These are phyloP conservation scores for Anisodus tanguticus DNA, from an alignment of 257 asterid genomes.

Conservation along the genomic window DNA sequence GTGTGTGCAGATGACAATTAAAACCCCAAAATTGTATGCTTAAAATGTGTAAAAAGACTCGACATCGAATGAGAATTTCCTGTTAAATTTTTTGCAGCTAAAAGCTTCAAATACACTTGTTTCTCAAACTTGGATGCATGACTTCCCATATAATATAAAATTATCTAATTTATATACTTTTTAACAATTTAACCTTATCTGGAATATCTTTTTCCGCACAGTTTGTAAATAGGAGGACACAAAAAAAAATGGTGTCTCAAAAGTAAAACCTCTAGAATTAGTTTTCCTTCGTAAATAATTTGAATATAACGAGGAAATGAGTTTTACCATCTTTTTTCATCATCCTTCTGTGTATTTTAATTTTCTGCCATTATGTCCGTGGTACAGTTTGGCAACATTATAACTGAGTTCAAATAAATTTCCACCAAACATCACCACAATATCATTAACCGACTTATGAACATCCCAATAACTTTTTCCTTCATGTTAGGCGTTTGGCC, in stretches of 20 bases:
- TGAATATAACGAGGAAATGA: background rate
- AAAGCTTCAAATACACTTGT: background rate
- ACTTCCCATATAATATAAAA: background rate
- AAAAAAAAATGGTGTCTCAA: no score
- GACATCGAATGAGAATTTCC: background rate
- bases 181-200: no score
- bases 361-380: background rate
- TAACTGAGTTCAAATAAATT: background rate
- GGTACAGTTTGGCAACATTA: background rate
- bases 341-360: background rate
- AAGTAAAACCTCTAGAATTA: no score
- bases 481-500: no score
- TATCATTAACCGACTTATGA: background rate
- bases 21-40: background rate
- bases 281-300: no score
- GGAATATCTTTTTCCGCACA: no score
- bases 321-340: background rate
- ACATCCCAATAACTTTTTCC: no score
- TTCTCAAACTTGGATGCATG: background rate
- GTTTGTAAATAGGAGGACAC: no score
- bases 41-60: background rate
- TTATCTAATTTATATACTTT: no score
- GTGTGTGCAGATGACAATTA: background rate
- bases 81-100: background rate
- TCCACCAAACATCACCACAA: background rate